Conservation (phyloP, 345 rosid genomes). For the Eucalyptus brandiana region DNA sequence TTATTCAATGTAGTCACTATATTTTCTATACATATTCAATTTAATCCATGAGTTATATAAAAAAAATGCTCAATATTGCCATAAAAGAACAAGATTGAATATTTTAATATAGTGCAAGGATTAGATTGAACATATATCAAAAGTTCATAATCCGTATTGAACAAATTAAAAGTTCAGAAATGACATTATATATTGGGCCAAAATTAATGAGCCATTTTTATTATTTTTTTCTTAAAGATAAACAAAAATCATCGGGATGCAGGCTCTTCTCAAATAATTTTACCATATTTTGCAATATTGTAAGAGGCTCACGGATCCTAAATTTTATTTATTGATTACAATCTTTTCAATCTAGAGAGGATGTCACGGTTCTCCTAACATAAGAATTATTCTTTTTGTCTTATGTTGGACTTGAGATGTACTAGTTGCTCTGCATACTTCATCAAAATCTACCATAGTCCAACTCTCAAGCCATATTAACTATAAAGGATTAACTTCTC, state of each 20-base stretch:
- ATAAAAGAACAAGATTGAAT: background rate
- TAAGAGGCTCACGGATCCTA: background rate
- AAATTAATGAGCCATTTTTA: background rate
- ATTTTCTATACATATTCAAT: background rate
- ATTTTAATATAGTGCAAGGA: background rate
- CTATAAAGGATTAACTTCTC: background rate
- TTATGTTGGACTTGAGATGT: background rate
- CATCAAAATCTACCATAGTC: background rate
- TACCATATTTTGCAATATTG: too few species aligned
- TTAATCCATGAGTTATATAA: too few species aligned
- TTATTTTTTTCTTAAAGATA: background rate
- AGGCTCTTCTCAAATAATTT: background rate
- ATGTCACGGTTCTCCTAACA: background rate
- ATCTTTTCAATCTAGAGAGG: background rate
- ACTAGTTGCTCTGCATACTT: too few species aligned
- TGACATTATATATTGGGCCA: background rate
- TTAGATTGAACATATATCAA: background rate
- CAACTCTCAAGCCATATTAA: background rate
- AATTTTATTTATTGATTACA: background rate
- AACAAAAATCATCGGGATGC: background rate
- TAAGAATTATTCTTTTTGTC: background rate
- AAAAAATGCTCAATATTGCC: background rate
- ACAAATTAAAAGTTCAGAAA: background rate
- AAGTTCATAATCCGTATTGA: background rate
- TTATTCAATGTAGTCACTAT: background rate